Evolutionary conservation across 2,329 filamentous ascomycete genomes (phyloP).

Genomic region (Alternaria triticina): DNA sequence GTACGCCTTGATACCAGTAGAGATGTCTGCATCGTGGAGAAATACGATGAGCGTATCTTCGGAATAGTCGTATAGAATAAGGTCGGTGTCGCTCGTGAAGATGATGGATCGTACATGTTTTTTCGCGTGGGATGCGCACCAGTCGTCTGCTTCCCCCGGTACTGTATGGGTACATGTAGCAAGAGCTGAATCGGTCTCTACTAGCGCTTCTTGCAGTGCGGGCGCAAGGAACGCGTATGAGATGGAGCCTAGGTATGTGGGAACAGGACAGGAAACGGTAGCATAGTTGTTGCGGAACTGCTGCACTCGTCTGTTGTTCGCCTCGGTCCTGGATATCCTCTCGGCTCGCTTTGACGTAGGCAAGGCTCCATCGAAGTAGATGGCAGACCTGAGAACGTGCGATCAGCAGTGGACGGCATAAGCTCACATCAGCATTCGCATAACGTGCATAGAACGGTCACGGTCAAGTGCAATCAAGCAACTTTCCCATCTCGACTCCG

Average conservation of each 20-base stretch:
- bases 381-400: conserved; percentile 53
- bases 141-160: conserved; percentile 83
- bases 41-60: conserved; percentile 68
- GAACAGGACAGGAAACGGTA: conserved; percentile 33
- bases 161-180: conserved; percentile 64
- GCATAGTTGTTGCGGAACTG: conserved; percentile 51
- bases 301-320: conserved; percentile 63
- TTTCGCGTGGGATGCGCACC: conserved; percentile 72
- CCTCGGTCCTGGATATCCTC: conserved; percentile 66
- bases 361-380: conserved; percentile 87
- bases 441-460: conserved; percentile 16
- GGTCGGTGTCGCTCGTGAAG: conserved; percentile 86
- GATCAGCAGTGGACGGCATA: conserved; percentile 28
- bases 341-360: conserved; percentile 69
- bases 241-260: conserved; percentile 40
- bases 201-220: conserved; percentile 74
- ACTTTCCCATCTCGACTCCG: neutral
- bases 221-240: conserved; percentile 77
- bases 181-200: conserved; percentile 43
- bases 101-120: conserved; percentile 64
- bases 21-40: conserved; percentile 66
- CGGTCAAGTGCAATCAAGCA: conserved; percentile 17
- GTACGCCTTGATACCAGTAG: conserved; percentile 46
- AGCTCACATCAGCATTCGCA: conserved; percentile 13
- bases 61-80: conserved; percentile 76